A percentile compares a stretch with the other conserved stretches of the same genome.
These are phyloP conservation scores for Tulasnella sp. DNA, from an alignment of 768 basidiomycete genomes.

Conservation along the genomic window DNA sequence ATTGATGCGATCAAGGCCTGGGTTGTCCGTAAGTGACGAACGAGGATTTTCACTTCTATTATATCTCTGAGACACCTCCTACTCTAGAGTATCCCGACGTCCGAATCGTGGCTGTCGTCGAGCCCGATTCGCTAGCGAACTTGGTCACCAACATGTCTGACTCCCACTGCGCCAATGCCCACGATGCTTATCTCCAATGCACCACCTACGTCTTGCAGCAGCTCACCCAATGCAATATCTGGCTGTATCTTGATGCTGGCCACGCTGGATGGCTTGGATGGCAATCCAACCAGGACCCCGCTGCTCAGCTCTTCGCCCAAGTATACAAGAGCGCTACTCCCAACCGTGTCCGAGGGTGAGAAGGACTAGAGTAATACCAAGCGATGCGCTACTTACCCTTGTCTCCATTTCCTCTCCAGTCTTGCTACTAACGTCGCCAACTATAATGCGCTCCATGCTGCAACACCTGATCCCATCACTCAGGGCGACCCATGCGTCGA, in stretches of 20 bases:
- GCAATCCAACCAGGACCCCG: conserved; percentile 50
- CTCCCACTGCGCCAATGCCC: conserved; percentile 47
- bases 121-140: conserved; percentile 62
- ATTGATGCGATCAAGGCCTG: conserved; percentile 56
- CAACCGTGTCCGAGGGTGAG: conserved; percentile 44
- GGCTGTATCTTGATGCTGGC: conserved; percentile 55
- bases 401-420: conserved; percentile 24
- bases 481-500: conserved; percentile 43
- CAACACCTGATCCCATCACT: conserved; percentile 53
- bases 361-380: background rate
- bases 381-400: background rate
- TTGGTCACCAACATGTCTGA: conserved; percentile 60
- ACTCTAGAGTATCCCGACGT: conserved; percentile 46
- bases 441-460: conserved; percentile 37
- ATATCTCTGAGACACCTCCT: background rate
- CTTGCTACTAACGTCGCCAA: conserved; percentile 47
- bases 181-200: conserved; percentile 37
- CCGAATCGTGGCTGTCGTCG: conserved; percentile 56
- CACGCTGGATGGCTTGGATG: conserved; percentile 55
- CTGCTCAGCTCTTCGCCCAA: conserved; percentile 46
- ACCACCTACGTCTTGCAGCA: conserved; percentile 39
- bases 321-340: conserved; percentile 47
- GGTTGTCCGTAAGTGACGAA: conserved; percentile 38
- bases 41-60: background rate
- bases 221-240: conserved; percentile 48